Percentiles rank a stretch among this genome's conserved stretches.
These are phyloP conservation scores for Colletotrichum sojae DNA, from an alignment of 2,329 filamentous ascomycete species.

Conservation along the genomic window DNA sequence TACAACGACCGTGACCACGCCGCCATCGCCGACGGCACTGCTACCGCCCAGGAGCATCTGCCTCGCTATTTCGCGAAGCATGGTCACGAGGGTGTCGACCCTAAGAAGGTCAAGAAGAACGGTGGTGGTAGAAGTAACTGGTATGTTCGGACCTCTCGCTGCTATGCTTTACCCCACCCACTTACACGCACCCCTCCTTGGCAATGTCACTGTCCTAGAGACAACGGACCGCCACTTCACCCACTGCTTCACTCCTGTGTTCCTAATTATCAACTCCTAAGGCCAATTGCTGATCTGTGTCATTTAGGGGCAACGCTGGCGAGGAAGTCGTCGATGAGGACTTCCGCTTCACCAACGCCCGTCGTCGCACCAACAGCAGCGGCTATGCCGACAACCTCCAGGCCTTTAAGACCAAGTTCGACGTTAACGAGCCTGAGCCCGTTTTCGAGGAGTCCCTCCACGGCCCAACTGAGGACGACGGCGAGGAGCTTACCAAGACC, in stretches of 20 bases:
- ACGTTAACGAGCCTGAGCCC: slow-evolving; percentile 88
- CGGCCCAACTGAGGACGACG: slow-evolving; percentile 70
- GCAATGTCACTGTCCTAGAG: neutral
- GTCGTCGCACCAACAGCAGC: slow-evolving; percentile 94
- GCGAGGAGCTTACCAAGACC: slow-evolving; percentile 68
- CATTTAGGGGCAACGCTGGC: slow-evolving; percentile 82
- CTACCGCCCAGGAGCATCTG: slow-evolving; percentile 77
- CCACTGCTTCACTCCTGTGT: neutral
- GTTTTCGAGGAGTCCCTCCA: slow-evolving; percentile 92
- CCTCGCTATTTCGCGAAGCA: slow-evolving; percentile 95
- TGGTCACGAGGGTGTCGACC: slow-evolving; percentile 84
- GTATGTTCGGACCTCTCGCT: slow-evolving; percentile 66
- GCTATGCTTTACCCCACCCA: slow-evolving; percentile 30
- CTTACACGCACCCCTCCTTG: slow-evolving; percentile 24
- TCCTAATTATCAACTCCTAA: neutral
- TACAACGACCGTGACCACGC: slow-evolving; percentile 93
- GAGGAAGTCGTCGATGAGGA: slow-evolving; percentile 87
- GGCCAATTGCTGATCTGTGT: slow-evolving; percentile 31
- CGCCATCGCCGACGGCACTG: slow-evolving; percentile 81
- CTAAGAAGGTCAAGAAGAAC: slow-evolving; percentile 97
- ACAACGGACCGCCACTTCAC: slow-evolving; percentile 8
- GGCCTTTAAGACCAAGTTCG: slow-evolving; percentile 97
- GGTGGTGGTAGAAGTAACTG: slow-evolving; percentile 94
- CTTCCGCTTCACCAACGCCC: slow-evolving; percentile 87
- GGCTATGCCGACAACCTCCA: slow-evolving; percentile 77